Evolutionary conservation across 2,329 filamentous ascomycete genomes (phyloP), one percentile per base, ranked within the genome.

Genomic region (Aureobasidium musti): DNA sequence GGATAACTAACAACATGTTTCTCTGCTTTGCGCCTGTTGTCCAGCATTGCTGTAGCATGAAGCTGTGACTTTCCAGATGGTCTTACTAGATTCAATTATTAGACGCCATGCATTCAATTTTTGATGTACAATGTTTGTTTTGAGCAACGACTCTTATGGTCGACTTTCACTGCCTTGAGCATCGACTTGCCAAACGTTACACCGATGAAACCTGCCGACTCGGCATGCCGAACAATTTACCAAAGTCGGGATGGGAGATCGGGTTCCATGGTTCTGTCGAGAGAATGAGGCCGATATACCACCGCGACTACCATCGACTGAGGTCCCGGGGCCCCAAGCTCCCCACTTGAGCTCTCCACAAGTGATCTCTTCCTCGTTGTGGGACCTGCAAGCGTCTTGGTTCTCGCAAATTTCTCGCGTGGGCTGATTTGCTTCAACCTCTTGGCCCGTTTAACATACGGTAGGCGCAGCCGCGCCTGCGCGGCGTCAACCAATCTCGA

Each of bases 261-360:
- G 30, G 45, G 17, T 30, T 61, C 37, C 28, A 61, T 13, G 28
- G 41, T 26, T 35, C 28, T n/a, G 59, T 37, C 30, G 28, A 52
- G n/a, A n/a, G 8, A 52, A 52, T 52, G 41, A 41, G 59, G 35
- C 59, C 59, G 59, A 63, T 17, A 52, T 63, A 41, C 45, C 30
- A 52, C 59, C 59, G 59, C 6, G 5, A n/a, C 11, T 21, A 39
- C 23, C 47, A 21, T 26, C 17, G 26, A 39, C 21, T 19, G 21
- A 6, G 28, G n/a, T 21, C 33, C 13, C 14, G 59, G 59, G 59
- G 59, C 59, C 45, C 59, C 59, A 21, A 52, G 8, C 26, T 63
- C 59, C n/a, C 59, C 59, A 63, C 59, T 63, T 33, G 19, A 41
- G 33, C 59, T 63, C 45, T 52, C 45, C 59, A 52, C 45, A 47